Conservation (phyloP, 768 basidiomycete species). For the Phylloporus scabripes region DNA sequence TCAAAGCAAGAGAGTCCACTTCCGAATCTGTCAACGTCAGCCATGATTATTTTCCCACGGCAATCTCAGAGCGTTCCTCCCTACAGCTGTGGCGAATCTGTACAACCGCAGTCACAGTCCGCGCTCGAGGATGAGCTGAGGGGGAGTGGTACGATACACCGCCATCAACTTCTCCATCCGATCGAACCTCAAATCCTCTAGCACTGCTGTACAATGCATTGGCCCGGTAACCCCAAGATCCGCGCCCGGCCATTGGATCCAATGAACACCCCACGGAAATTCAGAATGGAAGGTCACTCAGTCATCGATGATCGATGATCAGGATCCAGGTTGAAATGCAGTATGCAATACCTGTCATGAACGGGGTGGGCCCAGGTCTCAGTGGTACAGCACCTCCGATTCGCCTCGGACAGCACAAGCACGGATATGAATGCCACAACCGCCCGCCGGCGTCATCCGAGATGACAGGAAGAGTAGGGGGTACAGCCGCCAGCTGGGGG, state of each 20-base stretch:
- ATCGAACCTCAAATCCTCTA: not conserved
- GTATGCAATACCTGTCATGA: not conserved
- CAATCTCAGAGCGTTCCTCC: not conserved
- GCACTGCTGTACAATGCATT: not conserved
- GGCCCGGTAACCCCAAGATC: not conserved
- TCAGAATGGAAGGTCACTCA: not conserved
- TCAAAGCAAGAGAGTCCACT: not conserved
- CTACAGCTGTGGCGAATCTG: not conserved
- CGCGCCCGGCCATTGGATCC: not conserved
- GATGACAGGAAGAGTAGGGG: not conserved
- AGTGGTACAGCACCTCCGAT: conserved; percentile 2
- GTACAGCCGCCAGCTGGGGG: conserved; percentile 3
- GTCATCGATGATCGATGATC: not conserved
- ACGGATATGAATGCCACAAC: conserved; percentile 11
- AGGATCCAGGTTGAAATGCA: not conserved
- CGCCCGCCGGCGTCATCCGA: not conserved
- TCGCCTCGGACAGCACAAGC: conserved; percentile 18
- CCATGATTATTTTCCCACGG: not conserved
- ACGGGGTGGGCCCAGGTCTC: conserved; percentile 1
- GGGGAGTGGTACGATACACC: not conserved
- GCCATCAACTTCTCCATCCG: not conserved
- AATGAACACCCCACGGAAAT: not conserved
- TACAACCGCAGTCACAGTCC: not conserved
- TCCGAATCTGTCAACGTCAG: not conserved
- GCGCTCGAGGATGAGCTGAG: not conserved